Evolutionary conservation across 2,329 filamentous ascomycete species (phyloP).

Genomic region (Colletotrichum simmondsii): DNA sequence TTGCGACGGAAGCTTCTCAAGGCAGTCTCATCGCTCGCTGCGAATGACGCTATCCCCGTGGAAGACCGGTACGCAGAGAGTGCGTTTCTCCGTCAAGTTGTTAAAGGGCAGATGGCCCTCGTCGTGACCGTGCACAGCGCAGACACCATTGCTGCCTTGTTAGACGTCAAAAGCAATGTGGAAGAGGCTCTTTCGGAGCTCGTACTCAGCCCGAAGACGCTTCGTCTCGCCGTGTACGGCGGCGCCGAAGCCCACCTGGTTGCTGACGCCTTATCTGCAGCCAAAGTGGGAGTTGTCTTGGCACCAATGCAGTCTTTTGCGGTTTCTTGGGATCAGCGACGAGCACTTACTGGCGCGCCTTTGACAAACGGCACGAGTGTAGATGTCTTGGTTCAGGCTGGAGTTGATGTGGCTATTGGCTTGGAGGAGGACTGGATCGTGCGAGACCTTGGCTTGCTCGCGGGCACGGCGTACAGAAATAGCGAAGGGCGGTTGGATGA

Average conservation of each 20-base stretch:
- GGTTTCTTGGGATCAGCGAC: constrained; percentile 68
- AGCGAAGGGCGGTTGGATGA: constrained; percentile 63
- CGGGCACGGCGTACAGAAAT: constrained; percentile 69
- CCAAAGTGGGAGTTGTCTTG: constrained; percentile 69
- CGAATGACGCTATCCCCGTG: constrained; percentile 44
- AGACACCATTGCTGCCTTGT: constrained; percentile 68
- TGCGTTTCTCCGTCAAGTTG: constrained; percentile 63
- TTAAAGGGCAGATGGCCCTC: constrained; percentile 63
- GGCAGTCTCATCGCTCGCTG: constrained; percentile 52
- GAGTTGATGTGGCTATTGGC: constrained; percentile 68
- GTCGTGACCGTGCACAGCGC: constrained; percentile 71
- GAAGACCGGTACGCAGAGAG: constrained; percentile 59
- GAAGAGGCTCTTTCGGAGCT: constrained; percentile 51
- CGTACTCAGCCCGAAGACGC: constrained; percentile 19
- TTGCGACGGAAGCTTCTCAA: constrained; percentile 65
- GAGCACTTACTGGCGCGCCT: constrained; percentile 71
- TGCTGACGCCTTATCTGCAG: constrained; percentile 65
- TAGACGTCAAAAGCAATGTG: constrained; percentile 67
- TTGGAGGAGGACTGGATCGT: constrained; percentile 72
- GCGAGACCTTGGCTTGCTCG: constrained; percentile 67
- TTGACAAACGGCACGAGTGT: constrained; percentile 73
- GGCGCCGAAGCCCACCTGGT: constrained; percentile 72
- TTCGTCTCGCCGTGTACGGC: constrained; percentile 68
- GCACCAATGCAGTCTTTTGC: constrained; percentile 67
- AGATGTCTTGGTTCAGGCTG: constrained; percentile 66